Percentiles rank a stretch among this genome's conserved stretches.
Evolutionary conservation across 1,284 basidiomycete species (phyloP).

Genomic region (Ceratobasidium sp.): DNA sequence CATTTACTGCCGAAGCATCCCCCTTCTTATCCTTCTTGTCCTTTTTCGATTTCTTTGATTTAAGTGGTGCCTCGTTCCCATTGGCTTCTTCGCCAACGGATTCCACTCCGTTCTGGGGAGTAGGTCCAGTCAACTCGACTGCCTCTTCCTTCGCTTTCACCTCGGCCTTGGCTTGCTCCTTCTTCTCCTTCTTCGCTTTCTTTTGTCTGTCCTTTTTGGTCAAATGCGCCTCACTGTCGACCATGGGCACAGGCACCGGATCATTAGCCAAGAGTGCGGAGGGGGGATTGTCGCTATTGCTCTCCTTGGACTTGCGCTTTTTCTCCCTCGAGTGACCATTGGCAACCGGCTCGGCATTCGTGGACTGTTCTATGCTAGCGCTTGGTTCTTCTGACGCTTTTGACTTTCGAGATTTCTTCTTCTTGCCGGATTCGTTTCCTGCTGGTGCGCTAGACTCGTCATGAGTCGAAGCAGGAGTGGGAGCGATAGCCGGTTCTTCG

Average conservation of each 20-base stretch:
- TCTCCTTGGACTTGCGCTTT: conserved; percentile 19
- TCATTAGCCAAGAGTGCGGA: conserved; percentile 40
- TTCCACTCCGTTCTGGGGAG: not conserved
- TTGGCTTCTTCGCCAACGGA: conserved; percentile 7
- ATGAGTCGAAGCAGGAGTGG: conserved; percentile 8
- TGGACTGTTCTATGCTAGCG: not conserved
- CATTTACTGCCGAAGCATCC: conserved; percentile 29
- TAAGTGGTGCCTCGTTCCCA: conserved; percentile 22
- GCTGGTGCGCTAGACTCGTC: conserved; percentile 46
- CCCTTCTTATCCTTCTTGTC: conserved; percentile 42
- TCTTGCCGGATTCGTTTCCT: conserved; percentile 48
- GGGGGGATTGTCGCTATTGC: conserved; percentile 29
- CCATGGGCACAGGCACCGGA: conserved; percentile 11
- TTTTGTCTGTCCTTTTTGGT: conserved; percentile 49
- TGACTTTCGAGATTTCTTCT: conserved; percentile 47
- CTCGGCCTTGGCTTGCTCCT: conserved; percentile 35
- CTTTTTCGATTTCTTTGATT: conserved; percentile 28
- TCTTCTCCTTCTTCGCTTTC: conserved; percentile 45
- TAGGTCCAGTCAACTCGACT: conserved; percentile 32
- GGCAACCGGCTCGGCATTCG: not conserved
- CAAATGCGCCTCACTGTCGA: conserved; percentile 30
- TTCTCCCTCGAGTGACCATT: conserved; percentile 40
- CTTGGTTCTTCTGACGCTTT: conserved; percentile 19
- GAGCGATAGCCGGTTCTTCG: conserved; percentile 19
- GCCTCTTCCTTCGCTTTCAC: conserved; percentile 14